phyloP scores from a whole-genome alignment of 352 stramenopile species.

The Pythium folliculosum region DNA sequence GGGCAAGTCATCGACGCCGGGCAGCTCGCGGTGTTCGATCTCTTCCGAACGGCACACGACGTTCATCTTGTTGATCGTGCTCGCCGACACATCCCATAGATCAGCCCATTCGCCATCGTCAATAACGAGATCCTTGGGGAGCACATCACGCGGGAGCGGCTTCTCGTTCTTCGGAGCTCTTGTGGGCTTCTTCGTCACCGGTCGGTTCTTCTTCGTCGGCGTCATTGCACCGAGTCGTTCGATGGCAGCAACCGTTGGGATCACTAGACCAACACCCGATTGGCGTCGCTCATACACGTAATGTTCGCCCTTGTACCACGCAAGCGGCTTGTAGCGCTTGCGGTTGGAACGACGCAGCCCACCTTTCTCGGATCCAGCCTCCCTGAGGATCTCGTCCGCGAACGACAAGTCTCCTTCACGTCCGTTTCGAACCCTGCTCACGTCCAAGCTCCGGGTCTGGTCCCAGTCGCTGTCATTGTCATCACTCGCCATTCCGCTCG shows the following conservation, averaged over 20 bases:
- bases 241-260: slow-evolving; percentile 75
- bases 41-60: slow-evolving; percentile 75
- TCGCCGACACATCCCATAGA: slow-evolving; percentile 59
- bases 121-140: slow-evolving; percentile 56
- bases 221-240: slow-evolving; percentile 64
- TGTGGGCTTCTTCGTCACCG: slow-evolving; percentile 30
- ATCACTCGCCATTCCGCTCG: slow-evolving; percentile 46
- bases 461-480: slow-evolving; percentile 58
- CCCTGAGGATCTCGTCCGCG: slow-evolving; percentile 54
- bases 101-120: slow-evolving; percentile 73
- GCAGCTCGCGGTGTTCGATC: slow-evolving; percentile 75
- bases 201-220: slow-evolving; percentile 47
- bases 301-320: slow-evolving; percentile 88
- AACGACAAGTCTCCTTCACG: slow-evolving; percentile 35
- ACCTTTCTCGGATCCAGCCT: slow-evolving; percentile 40
- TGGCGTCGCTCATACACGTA: slow-evolving; percentile 85
- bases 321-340: slow-evolving; percentile 80
- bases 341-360: slow-evolving; percentile 75
- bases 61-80: slow-evolving; percentile 74
- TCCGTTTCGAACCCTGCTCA: slow-evolving; percentile 20
- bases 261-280: slow-evolving; percentile 76
- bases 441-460: slow-evolving; percentile 25
- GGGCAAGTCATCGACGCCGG: slow-evolving; percentile 46
- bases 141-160: slow-evolving; percentile 39
- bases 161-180: slow-evolving; percentile 33